These are phyloP conservation scores for Pseudogymnoascus sp. DNA, from an alignment of 2,329 filamentous ascomycete genomes.

Conservation along the genomic window DNA sequence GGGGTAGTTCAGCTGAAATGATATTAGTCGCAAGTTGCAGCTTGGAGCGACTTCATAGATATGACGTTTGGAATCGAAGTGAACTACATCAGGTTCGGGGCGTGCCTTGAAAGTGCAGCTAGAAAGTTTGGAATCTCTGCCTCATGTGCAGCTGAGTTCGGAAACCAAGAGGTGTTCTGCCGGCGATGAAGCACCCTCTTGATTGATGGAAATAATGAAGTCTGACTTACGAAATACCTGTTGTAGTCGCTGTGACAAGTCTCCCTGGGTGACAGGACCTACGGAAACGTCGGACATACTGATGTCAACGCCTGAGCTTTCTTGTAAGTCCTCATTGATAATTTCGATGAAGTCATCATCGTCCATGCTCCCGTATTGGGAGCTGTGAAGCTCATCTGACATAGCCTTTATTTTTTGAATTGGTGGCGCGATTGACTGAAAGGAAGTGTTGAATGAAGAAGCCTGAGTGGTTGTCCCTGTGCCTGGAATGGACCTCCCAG, in stretches of 20 bases:
- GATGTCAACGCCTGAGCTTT: background rate
- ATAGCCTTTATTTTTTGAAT: background rate
- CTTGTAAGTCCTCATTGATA: constrained; percentile 4
- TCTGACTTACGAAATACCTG: constrained; percentile 18
- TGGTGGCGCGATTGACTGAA: background rate
- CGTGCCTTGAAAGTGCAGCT: background rate
- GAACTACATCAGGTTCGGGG: background rate
- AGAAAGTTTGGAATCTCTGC: background rate
- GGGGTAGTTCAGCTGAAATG: constrained; percentile 19
- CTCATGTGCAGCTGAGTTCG: background rate
- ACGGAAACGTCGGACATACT: constrained; percentile 11
- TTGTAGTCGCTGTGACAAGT: constrained; percentile 13
- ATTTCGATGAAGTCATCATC: constrained; percentile 16
- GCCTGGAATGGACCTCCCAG: constrained; percentile 3
- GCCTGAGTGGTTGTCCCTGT: background rate
- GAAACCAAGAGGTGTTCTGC: background rate
- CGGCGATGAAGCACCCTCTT: no score
- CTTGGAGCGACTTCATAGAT: background rate
- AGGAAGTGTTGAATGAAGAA: constrained; percentile 15
- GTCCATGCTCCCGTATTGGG: constrained; percentile 20
- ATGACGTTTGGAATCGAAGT: background rate
- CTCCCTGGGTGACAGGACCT: constrained; percentile 7
- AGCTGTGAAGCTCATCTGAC: constrained; percentile 14
- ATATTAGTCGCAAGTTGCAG: background rate
- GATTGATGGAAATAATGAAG: background rate